Evolutionary conservation across 2,329 filamentous ascomycete species (phyloP), one percentile per base, ranked within the genome.

Genomic region (Sporothrix luriei): DNA sequence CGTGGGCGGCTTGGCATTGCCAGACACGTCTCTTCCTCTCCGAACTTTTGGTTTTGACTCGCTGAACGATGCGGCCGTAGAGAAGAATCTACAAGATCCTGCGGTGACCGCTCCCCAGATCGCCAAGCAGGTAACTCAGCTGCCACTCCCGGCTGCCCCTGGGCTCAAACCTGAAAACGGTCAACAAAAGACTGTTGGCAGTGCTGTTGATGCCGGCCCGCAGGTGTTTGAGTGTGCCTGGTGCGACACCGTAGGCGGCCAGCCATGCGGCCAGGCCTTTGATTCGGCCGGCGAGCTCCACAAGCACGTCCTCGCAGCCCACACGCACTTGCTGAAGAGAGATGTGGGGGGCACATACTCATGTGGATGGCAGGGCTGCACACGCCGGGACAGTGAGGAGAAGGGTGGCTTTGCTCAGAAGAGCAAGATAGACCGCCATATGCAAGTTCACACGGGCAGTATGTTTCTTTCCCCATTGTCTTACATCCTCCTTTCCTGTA

Each of bases 381-480:
- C 79, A 46, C 84, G 87, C n/a, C 79, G 75, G 78, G 48, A 80
- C 78, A 61, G 80, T 48, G 71, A 72, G 79, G 73, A 71, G 1
- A 72, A 83, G 48, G 80, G 80, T 4, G 82, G 83, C 19, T 89
- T 89, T 72, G 82, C 81, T 2, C 86, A 88, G 74, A 82, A 85
- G 74, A 87, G 86, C 76, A 90, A 90, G 75, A 80, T 90, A 21
- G 87, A 89, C 73, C 81, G 88, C 57, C 88, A 90, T 74, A 83
- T 90, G 77, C 87, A 89, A 73, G 87, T 85, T 2, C 88, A 90
- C 75, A 90, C 88, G 19, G 86, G 86, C 66, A 86, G 86, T 88
- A 79, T 80, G 86, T 81, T 61, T 21, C 43, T 5, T 33, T 57
- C 57, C 62, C 19, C 19, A 9, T 55, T 21, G 26, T 59, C 33